Percentiles rank a stretch among this genome's conserved stretches.
phyloP scores from a whole-genome alignment of 192 early-diverging fungal species.

The Oehlia diaphana region DNA sequence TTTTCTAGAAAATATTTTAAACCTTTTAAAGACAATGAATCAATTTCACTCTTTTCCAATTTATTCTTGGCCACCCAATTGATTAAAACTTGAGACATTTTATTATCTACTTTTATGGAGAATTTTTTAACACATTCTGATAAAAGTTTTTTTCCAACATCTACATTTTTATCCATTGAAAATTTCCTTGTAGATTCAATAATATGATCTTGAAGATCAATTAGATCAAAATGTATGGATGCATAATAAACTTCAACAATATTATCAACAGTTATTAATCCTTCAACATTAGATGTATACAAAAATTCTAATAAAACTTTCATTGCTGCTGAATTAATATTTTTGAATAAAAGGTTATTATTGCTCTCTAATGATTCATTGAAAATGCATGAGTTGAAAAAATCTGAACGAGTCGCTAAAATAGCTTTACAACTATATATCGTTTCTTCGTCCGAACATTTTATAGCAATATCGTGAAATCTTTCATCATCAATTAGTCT shows the following conservation, averaged over 20 bases:
- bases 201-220: background rate
- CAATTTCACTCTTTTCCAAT: background rate
- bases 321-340: background rate
- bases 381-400: background rate
- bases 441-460: background rate
- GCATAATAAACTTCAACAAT: background rate
- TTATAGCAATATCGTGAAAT: background rate
- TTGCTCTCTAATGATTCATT: background rate
- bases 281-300: background rate
- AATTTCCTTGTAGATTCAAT: background rate
- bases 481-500: background rate
- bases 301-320: background rate
- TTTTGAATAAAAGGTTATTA: background rate
- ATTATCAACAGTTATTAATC: background rate
- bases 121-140: background rate
- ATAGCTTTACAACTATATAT: background rate
- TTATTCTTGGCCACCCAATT: background rate
- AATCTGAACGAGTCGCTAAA: background rate
- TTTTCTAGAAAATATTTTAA: background rate
- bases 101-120: background rate
- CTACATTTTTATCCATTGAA: background rate
- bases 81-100: background rate
- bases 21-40: background rate
- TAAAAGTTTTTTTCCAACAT: background rate
- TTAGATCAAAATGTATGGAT: background rate